These are phyloP conservation scores for Phytopythium boreale DNA, from an alignment of 352 stramenopile species.

Conservation along the genomic window DNA sequence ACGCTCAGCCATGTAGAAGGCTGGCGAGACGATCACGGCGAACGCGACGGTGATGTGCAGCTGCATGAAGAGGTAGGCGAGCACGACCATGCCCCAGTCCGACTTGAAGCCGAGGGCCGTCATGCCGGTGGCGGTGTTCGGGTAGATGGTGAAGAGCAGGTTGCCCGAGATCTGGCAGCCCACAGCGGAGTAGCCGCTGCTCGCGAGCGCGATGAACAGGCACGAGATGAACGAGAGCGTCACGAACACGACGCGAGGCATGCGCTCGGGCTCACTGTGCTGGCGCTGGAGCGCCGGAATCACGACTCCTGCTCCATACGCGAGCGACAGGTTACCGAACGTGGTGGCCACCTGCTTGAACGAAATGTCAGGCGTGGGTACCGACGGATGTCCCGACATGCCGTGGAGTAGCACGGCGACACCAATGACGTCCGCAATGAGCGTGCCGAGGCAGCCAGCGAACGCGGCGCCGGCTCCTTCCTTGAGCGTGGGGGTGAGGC, in stretches of 20 bases:
- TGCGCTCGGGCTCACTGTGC: slow-evolving; percentile 40
- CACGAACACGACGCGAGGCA: slow-evolving; percentile 42
- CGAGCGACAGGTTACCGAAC: slow-evolving; percentile 56
- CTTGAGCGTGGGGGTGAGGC: slow-evolving; percentile 40
- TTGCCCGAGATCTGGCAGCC: slow-evolving; percentile 57
- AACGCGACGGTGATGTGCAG: slow-evolving; percentile 52
- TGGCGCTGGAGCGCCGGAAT: slow-evolving; percentile 47
- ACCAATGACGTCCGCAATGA: slow-evolving; percentile 39
- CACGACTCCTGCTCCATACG: slow-evolving; percentile 48
- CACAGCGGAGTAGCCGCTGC: slow-evolving; percentile 28
- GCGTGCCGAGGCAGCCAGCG: slow-evolving; percentile 38
- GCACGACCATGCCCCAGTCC: slow-evolving; percentile 33
- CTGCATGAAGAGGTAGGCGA: slow-evolving; percentile 49
- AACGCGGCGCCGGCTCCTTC: slow-evolving; percentile 35
- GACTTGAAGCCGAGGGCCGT: slow-evolving; percentile 32
- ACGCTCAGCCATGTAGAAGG: slow-evolving; percentile 41
- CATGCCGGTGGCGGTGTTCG: slow-evolving; percentile 15
- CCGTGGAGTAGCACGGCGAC: slow-evolving; percentile 30
- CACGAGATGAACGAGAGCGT: slow-evolving; percentile 33
- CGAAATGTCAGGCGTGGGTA: slow-evolving; percentile 29
- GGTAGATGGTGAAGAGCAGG: slow-evolving; percentile 41
- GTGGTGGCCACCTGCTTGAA: slow-evolving; percentile 36
- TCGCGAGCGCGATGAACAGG: slow-evolving; percentile 33
- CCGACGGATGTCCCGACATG: slow-evolving; percentile 30
- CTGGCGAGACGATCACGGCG: slow-evolving; percentile 33